phyloP scores from a whole-genome alignment of 2,329 filamentous ascomycete genomes.

The Grosmannia serpens region DNA sequence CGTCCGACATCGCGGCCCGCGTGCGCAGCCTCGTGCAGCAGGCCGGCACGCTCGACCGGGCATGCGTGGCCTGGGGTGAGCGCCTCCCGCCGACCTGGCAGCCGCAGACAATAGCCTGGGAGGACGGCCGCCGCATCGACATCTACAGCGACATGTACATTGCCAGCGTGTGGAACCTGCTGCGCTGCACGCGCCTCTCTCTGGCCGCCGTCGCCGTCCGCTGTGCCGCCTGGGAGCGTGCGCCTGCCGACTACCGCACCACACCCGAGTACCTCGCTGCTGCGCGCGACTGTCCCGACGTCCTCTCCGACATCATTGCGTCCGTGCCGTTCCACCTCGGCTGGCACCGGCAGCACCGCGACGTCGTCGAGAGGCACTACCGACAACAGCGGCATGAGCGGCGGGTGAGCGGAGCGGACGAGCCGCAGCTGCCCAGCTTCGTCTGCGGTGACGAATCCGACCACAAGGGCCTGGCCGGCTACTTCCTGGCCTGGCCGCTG shows the following conservation, averaged over 20 bases:
- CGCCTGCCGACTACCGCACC: conserved; percentile 49
- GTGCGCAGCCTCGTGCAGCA: conserved; percentile 40
- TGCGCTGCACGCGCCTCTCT: conserved; percentile 40
- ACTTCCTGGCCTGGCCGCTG: conserved; percentile 49
- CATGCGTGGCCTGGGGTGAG: conserved; percentile 39
- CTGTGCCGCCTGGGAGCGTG: conserved; percentile 48
- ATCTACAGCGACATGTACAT: conserved; percentile 48
- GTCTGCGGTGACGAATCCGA: conserved; percentile 37
- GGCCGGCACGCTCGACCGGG: conserved; percentile 40
- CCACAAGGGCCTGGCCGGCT: conserved; percentile 44
- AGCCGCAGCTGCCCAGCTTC: conserved; percentile 26
- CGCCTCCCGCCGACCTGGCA: conserved; percentile 37
- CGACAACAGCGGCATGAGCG: background rate
- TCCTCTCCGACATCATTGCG: conserved; percentile 47
- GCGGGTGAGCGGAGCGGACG: background rate
- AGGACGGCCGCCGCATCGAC: conserved; percentile 45
- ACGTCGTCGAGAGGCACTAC: conserved; percentile 16
- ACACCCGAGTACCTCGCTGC: conserved; percentile 50
- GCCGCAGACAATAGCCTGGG: conserved; percentile 44
- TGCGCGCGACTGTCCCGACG: conserved; percentile 36
- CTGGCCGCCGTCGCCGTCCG: conserved; percentile 44
- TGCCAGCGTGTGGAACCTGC: conserved; percentile 45
- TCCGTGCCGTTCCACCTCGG: conserved; percentile 51
- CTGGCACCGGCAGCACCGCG: conserved; percentile 36
- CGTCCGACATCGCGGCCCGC: conserved; percentile 36